Evolutionary conservation across 2,329 filamentous ascomycete genomes (phyloP), one percentile per base, ranked within the genome.

Genomic region (Penicillium sp.): DNA sequence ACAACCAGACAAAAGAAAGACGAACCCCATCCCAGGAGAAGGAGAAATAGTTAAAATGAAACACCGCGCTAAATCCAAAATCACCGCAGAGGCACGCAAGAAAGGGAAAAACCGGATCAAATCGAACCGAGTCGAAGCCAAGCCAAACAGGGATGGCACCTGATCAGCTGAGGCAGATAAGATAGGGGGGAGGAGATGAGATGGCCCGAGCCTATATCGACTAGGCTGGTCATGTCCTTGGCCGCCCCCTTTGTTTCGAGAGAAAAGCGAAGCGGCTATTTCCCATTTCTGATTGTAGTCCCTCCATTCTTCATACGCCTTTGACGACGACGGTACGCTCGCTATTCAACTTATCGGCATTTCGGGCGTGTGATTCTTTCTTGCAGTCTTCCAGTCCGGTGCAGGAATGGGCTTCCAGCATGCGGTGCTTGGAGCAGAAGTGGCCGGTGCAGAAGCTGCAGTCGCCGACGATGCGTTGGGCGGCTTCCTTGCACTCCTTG

Each of bases 241-340:
- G 31, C 5, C 11, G 2, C 28, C 17, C 38, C 50, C 35, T 30
- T 17, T 52, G 40, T 52, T 37, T 8, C 16, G 5, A 31, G 26
- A 52, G n/a, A 28, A 47, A 25, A 38, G 22, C 42, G 11, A 33
- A 42, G 5, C 30, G 17, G 17, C 17, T 45, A 16, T 25, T 45
- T 31, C 40, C 16, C 17, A 26, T 36, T 36, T 33, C 17, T 36
- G 52, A 16, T 45, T 45, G 14, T 45, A 12, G 17, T 26, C 6
- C 17, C 14, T 5, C n/a, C 12, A 10, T 12, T 12, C 33, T 57
- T 69, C 84, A 96, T 74, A 96, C 88, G 60, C 92, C 92, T 77
- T 89, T 92, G 78, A 97, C 94, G 67, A 95, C 91, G 61, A 93
- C 88, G 44, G 94, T 99, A 71, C 93, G 84, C 82, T 99, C 93